phyloP scores from a whole-genome alignment of 441 rosid species.

The Kokia cookei region DNA sequence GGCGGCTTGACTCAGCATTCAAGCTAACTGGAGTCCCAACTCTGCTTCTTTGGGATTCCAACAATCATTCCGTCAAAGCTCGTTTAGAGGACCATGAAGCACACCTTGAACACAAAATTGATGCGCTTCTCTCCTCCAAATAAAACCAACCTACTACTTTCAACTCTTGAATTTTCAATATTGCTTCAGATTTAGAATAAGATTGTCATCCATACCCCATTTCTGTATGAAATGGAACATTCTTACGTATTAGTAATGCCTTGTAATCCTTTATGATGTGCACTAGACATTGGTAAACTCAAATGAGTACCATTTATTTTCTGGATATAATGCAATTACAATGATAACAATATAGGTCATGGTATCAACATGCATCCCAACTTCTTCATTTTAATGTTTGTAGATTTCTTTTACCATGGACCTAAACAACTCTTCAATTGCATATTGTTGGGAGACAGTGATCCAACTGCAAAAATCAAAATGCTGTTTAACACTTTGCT shows the following conservation, averaged over 20 bases:
- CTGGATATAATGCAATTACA: too few species aligned
- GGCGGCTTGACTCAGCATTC: constrained; percentile 64
- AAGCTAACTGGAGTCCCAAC: constrained; percentile 82
- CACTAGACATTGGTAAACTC: background rate
- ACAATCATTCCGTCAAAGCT: constrained; percentile 42
- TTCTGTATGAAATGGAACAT: background rate
- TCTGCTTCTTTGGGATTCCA: constrained; percentile 62
- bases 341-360: constrained; percentile 5
- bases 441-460: constrained; percentile 27
- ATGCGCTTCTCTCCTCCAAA: constrained; percentile 37
- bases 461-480: constrained; percentile 26
- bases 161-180: background rate
- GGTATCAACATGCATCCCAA: constrained; percentile 8
- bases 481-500: constrained; percentile 16
- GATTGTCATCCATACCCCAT: background rate
- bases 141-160: background rate
- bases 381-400: constrained; percentile 19
- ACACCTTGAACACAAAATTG: constrained; percentile 56
- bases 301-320: too few species aligned
- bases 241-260: background rate
- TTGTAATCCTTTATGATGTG: background rate
- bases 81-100: constrained; percentile 89
- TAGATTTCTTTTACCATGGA: constrained; percentile 24
- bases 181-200: background rate
- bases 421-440: constrained; percentile 24